Conservation (phyloP, 495 filamentous ascomycete species). For the Hypoxylon cercidicola region DNA sequence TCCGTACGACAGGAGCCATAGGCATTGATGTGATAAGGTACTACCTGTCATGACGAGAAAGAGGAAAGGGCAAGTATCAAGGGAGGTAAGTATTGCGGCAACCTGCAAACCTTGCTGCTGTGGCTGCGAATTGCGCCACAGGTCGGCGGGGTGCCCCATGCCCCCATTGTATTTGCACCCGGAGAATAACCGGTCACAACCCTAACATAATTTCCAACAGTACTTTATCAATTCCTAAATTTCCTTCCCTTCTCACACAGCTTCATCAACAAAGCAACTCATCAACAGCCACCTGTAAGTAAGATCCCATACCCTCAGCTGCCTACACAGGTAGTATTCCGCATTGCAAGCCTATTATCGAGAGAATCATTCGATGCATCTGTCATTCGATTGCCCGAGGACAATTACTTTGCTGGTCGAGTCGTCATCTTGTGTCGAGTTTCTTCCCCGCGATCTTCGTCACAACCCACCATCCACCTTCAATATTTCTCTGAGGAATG, state of each 20-base stretch:
- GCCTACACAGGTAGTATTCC: not conserved
- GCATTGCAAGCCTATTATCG: constrained; percentile 1
- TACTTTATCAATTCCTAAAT: constrained; percentile 44
- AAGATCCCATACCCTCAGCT: constrained; percentile 2
- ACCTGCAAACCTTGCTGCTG: too few species aligned
- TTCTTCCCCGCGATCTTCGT: constrained; percentile 29
- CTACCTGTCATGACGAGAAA: too few species aligned
- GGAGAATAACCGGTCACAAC: constrained; percentile 47
- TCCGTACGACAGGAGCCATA: too few species aligned
- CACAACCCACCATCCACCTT: constrained; percentile 21
- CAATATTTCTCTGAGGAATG: constrained; percentile 19
- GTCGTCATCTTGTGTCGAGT: constrained; percentile 8
- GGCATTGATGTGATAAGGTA: too few species aligned
- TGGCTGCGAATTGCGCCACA: not conserved
- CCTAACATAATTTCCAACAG: constrained; percentile 42
- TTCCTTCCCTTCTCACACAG: constrained; percentile 35
- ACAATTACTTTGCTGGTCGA: constrained; percentile 4
- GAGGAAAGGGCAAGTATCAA: not conserved
- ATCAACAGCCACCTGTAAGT: constrained; percentile 43
- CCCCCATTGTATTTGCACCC: constrained; percentile 35
- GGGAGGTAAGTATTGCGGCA: too few species aligned
- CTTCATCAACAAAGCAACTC: constrained; percentile 43
- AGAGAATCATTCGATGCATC: not conserved
- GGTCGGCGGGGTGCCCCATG: constrained; percentile 6
- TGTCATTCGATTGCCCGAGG: constrained; percentile 12